Conservation (phyloP, 805 yeast genomes). For the Komagataella populi region DNA sequence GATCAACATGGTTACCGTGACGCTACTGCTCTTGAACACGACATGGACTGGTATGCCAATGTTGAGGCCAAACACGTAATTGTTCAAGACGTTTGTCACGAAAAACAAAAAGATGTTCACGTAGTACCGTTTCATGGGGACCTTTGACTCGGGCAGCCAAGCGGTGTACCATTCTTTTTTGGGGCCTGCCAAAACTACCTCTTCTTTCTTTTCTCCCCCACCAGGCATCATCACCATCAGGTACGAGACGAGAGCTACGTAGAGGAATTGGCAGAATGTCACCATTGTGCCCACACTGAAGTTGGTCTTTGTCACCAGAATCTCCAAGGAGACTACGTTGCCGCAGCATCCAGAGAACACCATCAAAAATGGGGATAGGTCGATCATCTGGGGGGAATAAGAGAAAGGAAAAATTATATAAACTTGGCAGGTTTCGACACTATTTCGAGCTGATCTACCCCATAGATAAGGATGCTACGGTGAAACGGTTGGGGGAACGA, state of each 20-base stretch:
- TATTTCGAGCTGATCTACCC: background rate
- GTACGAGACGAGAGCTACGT: constrained; percentile 32
- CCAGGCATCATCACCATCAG: constrained; percentile 7
- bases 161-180: constrained; percentile 11
- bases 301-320: constrained; percentile 22
- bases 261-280: constrained; percentile 44
- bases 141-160: constrained; percentile 17
- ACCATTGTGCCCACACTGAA: constrained; percentile 32
- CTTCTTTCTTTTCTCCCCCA: background rate
- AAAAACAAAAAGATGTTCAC: constrained; percentile 37
- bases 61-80: constrained; percentile 40
- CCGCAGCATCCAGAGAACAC: constrained; percentile 68
- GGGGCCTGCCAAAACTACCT: constrained; percentile 14
- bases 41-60: constrained; percentile 58
- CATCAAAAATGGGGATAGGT: constrained; percentile 9
- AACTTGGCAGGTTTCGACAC: background rate
- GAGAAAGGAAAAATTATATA: background rate
- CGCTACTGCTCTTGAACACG: constrained; percentile 49
- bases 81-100: constrained; percentile 37
- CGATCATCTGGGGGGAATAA: constrained; percentile 1
- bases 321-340: constrained; percentile 52
- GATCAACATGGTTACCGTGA: constrained; percentile 44
- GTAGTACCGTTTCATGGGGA: constrained; percentile 30
- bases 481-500: no score
- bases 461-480: no score